Conservation (phyloP, 139 green algal genomes). For the Dunaliella primolecta region DNA sequence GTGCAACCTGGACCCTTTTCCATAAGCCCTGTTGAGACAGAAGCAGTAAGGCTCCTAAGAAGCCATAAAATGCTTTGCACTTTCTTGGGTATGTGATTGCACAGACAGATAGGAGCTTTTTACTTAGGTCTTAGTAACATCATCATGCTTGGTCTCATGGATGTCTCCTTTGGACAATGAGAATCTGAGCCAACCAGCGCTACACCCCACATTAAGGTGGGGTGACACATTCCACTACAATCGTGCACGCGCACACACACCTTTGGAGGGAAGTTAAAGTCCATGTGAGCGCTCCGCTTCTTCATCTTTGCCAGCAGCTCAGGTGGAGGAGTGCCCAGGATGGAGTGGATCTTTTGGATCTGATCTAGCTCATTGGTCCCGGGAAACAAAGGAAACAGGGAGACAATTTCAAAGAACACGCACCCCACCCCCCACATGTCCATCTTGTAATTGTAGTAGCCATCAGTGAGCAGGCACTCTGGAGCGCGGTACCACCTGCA, state of each 20-base stretch:
- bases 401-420: slow-evolving; percentile 85
- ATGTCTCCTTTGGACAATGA: too few relatives aligned
- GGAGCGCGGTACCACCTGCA: slow-evolving; percentile 69
- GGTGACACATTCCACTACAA: background rate
- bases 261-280: slow-evolving; percentile 69
- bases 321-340: slow-evolving; percentile 70
- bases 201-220: too few relatives aligned
- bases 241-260: slow-evolving; percentile 1
- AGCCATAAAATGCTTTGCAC: too few relatives aligned
- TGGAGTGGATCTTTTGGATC: slow-evolving; percentile 83
- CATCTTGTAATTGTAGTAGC: slow-evolving; percentile 91
- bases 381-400: slow-evolving; percentile 75
- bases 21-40: too few relatives aligned
- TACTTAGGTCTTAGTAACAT: background rate
- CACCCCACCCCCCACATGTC: slow-evolving; percentile 88
- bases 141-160: too few relatives aligned
- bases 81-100: too few relatives aligned
- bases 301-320: slow-evolving; percentile 79
- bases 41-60: too few relatives aligned
- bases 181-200: too few relatives aligned
- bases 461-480: slow-evolving; percentile 84
- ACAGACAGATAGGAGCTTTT: too few relatives aligned
- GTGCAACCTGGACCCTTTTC: too few relatives aligned
- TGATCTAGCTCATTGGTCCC: slow-evolving; percentile 82
- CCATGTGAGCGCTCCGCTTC: slow-evolving; percentile 59